Conservation (phyloP, 495 filamentous ascomycete species). For the Hypoxylon intermedium region DNA sequence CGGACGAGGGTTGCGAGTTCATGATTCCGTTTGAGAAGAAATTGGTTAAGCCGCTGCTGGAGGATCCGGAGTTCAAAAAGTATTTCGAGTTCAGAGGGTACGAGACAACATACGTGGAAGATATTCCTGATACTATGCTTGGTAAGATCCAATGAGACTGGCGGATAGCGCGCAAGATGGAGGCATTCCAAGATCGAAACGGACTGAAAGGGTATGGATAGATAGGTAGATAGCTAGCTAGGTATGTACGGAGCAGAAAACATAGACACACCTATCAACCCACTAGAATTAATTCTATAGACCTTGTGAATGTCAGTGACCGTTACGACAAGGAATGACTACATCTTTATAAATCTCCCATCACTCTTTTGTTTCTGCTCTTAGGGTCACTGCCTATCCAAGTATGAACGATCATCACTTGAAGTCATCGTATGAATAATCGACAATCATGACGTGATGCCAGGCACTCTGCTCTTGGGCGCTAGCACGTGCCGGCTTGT, state of each 20-base stretch:
- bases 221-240: not conserved
- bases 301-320: too few relatives aligned
- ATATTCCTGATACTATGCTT: not conserved
- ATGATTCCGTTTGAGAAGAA: slow-evolving; percentile 50
- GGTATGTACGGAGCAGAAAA: too few relatives aligned
- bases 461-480: too few relatives aligned
- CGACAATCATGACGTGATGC: too few relatives aligned
- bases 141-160: slow-evolving; percentile 2
- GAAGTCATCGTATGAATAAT: too few relatives aligned
- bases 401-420: too few relatives aligned
- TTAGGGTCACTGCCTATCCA: too few relatives aligned
- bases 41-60: slow-evolving; percentile 42
- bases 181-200: not conserved
- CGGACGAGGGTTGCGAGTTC: slow-evolving; percentile 56
- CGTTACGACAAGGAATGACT: too few relatives aligned
- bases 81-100: slow-evolving; percentile 55
- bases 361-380: too few relatives aligned
- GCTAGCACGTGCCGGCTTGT: not conserved
- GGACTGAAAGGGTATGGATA: not conserved
- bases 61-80: slow-evolving; percentile 48
- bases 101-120: slow-evolving; percentile 12
- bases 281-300: too few relatives aligned
- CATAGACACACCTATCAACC: too few relatives aligned
- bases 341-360: too few relatives aligned
- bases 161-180: not conserved